A percentile compares a stretch with the other conserved stretches of the same genome.
phyloP scores from a whole-genome alignment of 2,329 filamentous ascomycete species.

The Davidsoniella eucalypti region DNA sequence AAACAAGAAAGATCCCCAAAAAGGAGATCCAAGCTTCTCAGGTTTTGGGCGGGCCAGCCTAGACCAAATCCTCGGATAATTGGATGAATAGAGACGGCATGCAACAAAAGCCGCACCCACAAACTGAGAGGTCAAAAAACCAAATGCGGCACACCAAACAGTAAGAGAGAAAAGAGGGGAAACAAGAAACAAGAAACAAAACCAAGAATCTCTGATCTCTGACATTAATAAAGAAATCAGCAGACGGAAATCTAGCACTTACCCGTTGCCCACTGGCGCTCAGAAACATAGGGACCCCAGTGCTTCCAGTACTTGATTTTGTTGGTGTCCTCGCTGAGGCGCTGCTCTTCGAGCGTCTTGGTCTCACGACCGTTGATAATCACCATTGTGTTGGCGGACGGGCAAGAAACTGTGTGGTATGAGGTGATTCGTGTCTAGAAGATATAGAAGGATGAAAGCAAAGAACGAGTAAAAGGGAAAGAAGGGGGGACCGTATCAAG shows the following conservation, averaged over 20 bases:
- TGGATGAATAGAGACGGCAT: neutral
- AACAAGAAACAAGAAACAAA: neutral
- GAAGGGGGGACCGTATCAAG: too few relatives aligned
- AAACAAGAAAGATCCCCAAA: too few relatives aligned
- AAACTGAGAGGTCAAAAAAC: neutral
- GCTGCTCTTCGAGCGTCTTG: slow-evolving; percentile 51
- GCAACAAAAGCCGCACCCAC: neutral
- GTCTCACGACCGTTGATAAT: slow-evolving; percentile 33
- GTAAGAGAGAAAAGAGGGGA: slow-evolving; percentile 2
- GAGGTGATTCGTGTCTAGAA: neutral
- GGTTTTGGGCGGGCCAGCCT: too few relatives aligned
- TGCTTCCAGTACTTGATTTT: slow-evolving; percentile 91
- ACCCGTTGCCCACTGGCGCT: slow-evolving; percentile 93
- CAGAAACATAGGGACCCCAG: slow-evolving; percentile 88
- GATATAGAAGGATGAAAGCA: neutral
- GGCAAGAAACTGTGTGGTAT: neutral
- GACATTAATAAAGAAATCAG: too few relatives aligned
- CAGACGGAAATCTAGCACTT: slow-evolving; percentile 18
- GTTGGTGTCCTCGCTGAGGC: slow-evolving; percentile 70
- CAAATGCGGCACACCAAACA: neutral
- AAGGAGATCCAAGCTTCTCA: too few relatives aligned
- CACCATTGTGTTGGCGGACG: slow-evolving; percentile 46
- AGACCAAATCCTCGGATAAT: too few relatives aligned
- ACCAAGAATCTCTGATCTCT: too few relatives aligned
- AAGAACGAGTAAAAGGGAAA: too few relatives aligned